Evolutionary conservation across 2,329 filamentous ascomycete species (phyloP), one percentile per base, ranked within the genome.

Genomic region (Paraphoma chrysanthemicola): DNA sequence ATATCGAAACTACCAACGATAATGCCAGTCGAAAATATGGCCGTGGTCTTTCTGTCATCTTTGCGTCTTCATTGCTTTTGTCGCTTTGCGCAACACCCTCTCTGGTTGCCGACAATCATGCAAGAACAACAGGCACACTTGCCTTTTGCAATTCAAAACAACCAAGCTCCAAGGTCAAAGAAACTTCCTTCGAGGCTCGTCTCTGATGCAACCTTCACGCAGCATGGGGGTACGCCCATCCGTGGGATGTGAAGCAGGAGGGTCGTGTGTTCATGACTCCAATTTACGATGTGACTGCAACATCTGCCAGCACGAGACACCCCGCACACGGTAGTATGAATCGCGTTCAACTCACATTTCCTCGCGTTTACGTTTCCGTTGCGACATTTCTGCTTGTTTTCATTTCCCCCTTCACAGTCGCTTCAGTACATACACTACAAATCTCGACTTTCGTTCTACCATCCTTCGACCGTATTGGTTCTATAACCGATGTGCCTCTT

Each of bases 221-320:
- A 16, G 2, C 39, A 16, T 17, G 16, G 39, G 3, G 4, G 16
- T n/a, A n/a, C 12, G 11, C 4, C 39, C 16, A 9, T 29, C 31
- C 17, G 28, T 12, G 29, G 16, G 30, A 47, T 17, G 28, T 33
- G 44, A 47, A 33, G 28, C 11, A 12, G 12, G 10, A 47, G n/a
- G 44, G n/a, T 47, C 44, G 44, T 47, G 44, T 33, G 44, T 29
- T 33, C 47, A 48, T 53, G 54, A 60, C 47, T 51, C 56, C 45
- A 47, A 39, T 51, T 38, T 33, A 11, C 42, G 33, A 55, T 31
- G 30, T 54, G 57, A 53, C 53, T 52, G 44, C 52, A 48, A 31
- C 28, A 30, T 18, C 36, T 38, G n/a, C 48, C 29, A 44, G 31
- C 53, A 50, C 31, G 29, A 29, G 39, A 30, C 12, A 44, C 41